A percentile compares a stretch with the other conserved stretches of the same genome.
These are phyloP conservation scores for Saccharomycopsis babjevae DNA, from an alignment of 805 yeast genomes.

Conservation along the genomic window DNA sequence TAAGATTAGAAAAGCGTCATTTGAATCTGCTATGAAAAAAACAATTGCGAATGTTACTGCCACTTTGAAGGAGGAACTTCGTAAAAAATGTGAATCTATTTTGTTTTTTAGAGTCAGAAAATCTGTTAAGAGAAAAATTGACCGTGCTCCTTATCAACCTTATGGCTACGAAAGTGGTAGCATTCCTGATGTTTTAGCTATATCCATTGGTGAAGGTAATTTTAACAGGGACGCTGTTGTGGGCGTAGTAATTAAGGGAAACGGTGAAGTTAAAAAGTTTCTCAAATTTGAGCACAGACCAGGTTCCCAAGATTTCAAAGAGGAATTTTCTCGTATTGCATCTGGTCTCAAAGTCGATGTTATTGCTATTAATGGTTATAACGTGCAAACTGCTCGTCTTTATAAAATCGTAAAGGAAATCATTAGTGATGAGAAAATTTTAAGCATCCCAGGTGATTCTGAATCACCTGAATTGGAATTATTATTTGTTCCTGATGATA, in stretches of 20 bases:
- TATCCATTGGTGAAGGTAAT: slow-evolving; percentile 82
- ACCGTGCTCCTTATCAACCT: slow-evolving; percentile 92
- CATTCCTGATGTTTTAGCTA: slow-evolving; percentile 70
- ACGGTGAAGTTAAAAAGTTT: slow-evolving; percentile 67
- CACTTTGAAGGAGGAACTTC: slow-evolving; percentile 74
- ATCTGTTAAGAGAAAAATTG: slow-evolving; percentile 58
- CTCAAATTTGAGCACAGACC: slow-evolving; percentile 72
- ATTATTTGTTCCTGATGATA: slow-evolving; percentile 85
- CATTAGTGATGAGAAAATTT: slow-evolving; percentile 44
- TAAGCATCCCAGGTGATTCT: slow-evolving; percentile 23
- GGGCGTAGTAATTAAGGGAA: slow-evolving; percentile 68
- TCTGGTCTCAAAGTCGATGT: slow-evolving; percentile 74
- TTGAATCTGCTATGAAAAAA: slow-evolving; percentile 57
- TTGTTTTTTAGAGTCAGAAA: slow-evolving; percentile 63
- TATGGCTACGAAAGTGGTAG: slow-evolving; percentile 69
- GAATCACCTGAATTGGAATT: slow-evolving; percentile 52
- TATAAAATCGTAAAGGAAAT: slow-evolving; percentile 46
- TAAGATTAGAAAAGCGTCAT: slow-evolving; percentile 53
- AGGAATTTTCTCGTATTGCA: slow-evolving; percentile 49
- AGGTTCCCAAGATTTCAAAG: slow-evolving; percentile 50
- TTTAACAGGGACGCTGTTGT: slow-evolving; percentile 74
- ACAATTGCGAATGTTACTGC: slow-evolving; percentile 57
- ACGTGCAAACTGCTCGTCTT: slow-evolving; percentile 57
- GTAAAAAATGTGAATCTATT: slow-evolving; percentile 63
- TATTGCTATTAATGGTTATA: slow-evolving; percentile 81